phyloP scores from a whole-genome alignment of 805 yeast genomes.

The Lipomyces lipofer region DNA sequence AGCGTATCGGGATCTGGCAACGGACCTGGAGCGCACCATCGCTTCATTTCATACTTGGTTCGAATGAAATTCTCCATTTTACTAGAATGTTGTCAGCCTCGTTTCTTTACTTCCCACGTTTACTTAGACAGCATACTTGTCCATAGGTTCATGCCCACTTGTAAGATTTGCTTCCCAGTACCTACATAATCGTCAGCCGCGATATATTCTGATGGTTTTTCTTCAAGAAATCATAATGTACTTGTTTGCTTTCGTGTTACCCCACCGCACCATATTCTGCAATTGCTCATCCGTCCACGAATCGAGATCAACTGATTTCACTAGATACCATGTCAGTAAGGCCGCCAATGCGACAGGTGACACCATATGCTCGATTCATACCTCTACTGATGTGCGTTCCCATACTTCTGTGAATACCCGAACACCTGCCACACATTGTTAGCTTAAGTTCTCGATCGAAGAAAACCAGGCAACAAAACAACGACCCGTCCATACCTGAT shows the following conservation, averaged over 20 bases:
- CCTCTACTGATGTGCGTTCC: slow-evolving; percentile 88
- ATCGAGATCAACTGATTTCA: slow-evolving; percentile 90
- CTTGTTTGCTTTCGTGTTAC: slow-evolving; percentile 73
- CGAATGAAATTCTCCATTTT: slow-evolving; percentile 87
- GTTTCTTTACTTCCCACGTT: no score
- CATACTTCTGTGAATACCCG: slow-evolving; percentile 92
- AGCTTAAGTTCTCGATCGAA: background rate
- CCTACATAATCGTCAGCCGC: slow-evolving; percentile 8
- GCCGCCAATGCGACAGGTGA: no score
- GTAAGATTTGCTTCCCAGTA: slow-evolving; percentile 87
- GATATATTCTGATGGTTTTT: background rate
- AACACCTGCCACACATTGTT: slow-evolving; percentile 54
- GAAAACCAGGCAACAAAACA: background rate
- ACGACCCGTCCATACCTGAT: slow-evolving; percentile 44
- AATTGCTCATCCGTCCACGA: slow-evolving; percentile 96
- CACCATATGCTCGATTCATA: no score
- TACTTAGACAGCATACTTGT: slow-evolving; percentile 38
- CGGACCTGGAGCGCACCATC: slow-evolving; percentile 65
- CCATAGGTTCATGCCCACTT: slow-evolving; percentile 71
- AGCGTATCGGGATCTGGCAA: slow-evolving; percentile 58
- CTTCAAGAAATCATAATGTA: slow-evolving; percentile 22
- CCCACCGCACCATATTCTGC: slow-evolving; percentile 79
- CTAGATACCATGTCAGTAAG: slow-evolving; percentile 41
- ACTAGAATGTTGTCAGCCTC: slow-evolving; percentile 41
- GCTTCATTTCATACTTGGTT: slow-evolving; percentile 86